Conservation (phyloP, 2,329 filamentous ascomycete genomes). For the Penicillium nordicum region DNA sequence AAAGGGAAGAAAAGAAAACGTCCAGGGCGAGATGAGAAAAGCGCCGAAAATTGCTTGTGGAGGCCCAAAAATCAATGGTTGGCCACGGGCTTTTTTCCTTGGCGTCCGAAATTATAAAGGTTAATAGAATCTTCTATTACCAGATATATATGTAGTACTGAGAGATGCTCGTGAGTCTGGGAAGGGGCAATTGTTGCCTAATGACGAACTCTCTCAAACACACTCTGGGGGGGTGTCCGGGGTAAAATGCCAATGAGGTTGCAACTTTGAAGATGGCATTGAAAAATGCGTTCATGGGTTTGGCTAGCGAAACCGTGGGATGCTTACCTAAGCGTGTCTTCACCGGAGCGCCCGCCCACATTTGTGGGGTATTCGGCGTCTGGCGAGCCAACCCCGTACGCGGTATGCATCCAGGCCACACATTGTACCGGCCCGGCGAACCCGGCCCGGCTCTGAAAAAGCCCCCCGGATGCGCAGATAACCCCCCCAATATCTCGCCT, state of each 20-base stretch:
- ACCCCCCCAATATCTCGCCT: not conserved
- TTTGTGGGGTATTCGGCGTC: slow-evolving; percentile 2
- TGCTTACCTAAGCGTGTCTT: slow-evolving; percentile 4
- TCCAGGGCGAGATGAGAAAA: slow-evolving; percentile 14
- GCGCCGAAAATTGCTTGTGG: slow-evolving; percentile 9
- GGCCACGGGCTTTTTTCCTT: slow-evolving; percentile 20
- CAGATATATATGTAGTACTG: not conserved
- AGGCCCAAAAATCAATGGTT: slow-evolving; percentile 12
- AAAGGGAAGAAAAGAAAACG: not conserved
- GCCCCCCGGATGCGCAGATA: not conserved
- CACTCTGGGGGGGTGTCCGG: not conserved
- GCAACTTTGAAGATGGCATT: not conserved
- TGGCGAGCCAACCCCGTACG: not conserved
- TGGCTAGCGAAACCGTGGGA: not conserved
- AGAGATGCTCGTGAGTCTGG: not conserved
- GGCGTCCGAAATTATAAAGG: slow-evolving; percentile 10
- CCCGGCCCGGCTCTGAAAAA: slow-evolving; percentile 6
- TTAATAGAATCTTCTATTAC: not conserved
- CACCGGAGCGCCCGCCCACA: not conserved
- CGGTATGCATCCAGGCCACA: not conserved
- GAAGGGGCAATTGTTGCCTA: not conserved
- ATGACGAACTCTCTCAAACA: not conserved
- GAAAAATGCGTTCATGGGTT: not conserved
- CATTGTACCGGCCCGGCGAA: slow-evolving; percentile 3
- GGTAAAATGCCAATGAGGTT: slow-evolving; percentile 2